Percentiles rank a stretch among this genome's conserved stretches.
Evolutionary conservation across 495 filamentous ascomycete species (phyloP).

Genomic region (Talaromyces thailandensis): DNA sequence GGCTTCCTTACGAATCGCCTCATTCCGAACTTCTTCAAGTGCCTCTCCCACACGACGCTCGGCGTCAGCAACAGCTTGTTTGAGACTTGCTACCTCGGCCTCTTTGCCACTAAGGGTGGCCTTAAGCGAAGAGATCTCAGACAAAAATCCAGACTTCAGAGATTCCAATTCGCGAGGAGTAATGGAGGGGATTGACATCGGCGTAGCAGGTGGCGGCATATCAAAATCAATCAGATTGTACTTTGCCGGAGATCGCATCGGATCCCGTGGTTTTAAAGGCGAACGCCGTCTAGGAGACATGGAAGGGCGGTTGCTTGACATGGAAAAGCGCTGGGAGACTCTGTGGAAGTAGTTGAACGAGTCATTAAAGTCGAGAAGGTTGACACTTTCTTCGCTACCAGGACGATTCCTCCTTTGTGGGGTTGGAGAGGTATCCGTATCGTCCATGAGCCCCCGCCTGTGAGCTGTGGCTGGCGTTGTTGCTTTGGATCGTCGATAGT

Average conservation of each 20-base stretch:
- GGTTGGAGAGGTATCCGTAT: constrained; percentile 38
- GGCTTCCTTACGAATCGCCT: constrained; percentile 55
- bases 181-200: constrained; percentile 81
- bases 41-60: constrained; percentile 86
- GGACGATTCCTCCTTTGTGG: constrained; percentile 37
- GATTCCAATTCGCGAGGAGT: constrained; percentile 88
- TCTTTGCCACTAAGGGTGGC: constrained; percentile 86
- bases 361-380: constrained; percentile 82
- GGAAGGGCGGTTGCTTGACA: constrained; percentile 32
- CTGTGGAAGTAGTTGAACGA: constrained; percentile 52
- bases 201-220: constrained; percentile 79
- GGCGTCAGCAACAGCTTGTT: constrained; percentile 76
- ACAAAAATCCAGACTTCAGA: constrained; percentile 79
- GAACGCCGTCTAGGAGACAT: constrained; percentile 30
- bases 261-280: constrained; percentile 25
- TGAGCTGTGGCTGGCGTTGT: constrained; percentile 29
- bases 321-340: constrained; percentile 21
- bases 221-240: constrained; percentile 78
- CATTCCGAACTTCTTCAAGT: constrained; percentile 69
- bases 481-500: constrained; percentile 16
- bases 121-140: constrained; percentile 81
- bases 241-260: constrained; percentile 29
- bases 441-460: constrained; percentile 11
- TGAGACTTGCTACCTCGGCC: constrained; percentile 76
- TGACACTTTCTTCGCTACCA: constrained; percentile 50